phyloP scores from a whole-genome alignment of 1,284 basidiomycete species.

The Puccinia coronata region DNA sequence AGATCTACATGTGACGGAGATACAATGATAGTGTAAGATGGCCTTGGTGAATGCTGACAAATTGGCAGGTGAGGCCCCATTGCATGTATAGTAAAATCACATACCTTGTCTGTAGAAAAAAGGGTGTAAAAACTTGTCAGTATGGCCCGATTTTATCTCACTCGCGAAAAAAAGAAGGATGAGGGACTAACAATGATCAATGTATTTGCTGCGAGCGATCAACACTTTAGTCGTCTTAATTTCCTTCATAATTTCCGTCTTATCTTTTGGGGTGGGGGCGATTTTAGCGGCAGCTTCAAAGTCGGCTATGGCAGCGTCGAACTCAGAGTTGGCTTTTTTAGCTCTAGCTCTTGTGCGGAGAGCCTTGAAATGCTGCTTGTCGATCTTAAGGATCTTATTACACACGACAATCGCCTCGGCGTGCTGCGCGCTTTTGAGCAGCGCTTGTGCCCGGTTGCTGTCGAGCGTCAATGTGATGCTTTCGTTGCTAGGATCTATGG shows the following conservation, averaged over 20 bases:
- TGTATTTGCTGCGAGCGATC: conserved; percentile 25
- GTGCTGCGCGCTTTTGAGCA: conserved; percentile 7
- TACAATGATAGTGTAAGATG: background rate
- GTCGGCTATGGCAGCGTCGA: conserved; percentile 16
- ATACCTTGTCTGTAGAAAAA: conserved; percentile 34
- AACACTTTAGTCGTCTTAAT: conserved; percentile 26
- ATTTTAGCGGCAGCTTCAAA: conserved; percentile 23
- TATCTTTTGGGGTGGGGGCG: conserved; percentile 29
- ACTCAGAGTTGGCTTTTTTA: conserved; percentile 2
- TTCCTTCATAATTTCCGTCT: conserved; percentile 20
- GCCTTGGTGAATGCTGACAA: background rate
- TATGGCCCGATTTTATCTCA: too few relatives aligned
- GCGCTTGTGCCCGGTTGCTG: conserved; percentile 31
- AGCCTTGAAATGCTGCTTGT: conserved; percentile 35
- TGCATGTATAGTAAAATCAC: background rate
- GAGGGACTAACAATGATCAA: conserved; percentile 29
- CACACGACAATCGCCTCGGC: conserved; percentile 18
- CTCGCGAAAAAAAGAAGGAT: background rate
- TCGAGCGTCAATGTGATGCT: conserved; percentile 9
- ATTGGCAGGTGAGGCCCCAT: background rate
- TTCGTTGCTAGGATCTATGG: conserved; percentile 28
- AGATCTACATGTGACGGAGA: conserved; percentile 50
- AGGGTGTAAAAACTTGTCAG: background rate
- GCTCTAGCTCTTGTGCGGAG: conserved; percentile 35
- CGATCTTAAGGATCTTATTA: conserved; percentile 31